Base-by-base conservation (phyloP, 106 monocot species). In the Alisma plantagoaquatica region DNA sequence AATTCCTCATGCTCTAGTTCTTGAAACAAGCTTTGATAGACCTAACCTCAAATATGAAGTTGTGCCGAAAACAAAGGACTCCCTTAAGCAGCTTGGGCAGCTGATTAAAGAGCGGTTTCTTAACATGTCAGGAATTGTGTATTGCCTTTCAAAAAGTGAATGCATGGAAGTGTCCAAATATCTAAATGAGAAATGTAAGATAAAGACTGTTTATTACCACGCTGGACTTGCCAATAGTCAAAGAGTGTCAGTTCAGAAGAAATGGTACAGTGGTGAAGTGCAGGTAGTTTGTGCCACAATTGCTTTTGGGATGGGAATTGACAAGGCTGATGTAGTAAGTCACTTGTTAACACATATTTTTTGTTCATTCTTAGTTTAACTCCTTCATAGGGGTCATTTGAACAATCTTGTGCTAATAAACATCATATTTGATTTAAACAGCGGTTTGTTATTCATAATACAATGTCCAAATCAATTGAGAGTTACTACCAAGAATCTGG, bases 271-370 rank as follows among this genome's bases (percentile, higher is more conserved):
- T 53, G 84, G 84, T 33, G 96, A 98, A 62, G 71, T 73, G 60
- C 69, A 76, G 30, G 78, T 98, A 27, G 83, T 98, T 18, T 98
- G 96, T 67, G 96, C 96, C 2, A 98, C 96, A 41, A 84, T 85
- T 69, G 96, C 96, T 44, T 98, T 98, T 71, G 96, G 96, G 29
- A 98, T 98, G 96, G 96, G 96, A n/a, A 98, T 98, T 29, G 96
- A 98, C 65, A 98, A 89, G 64, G 58, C 96, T n/a, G 89, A 98
- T 71, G 96, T 98, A 15, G 96, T 98, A 44, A 76, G 82, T 76
- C 11, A 4, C 11, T 24, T 41, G n/a, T n/a, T n/a, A n/a, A n/a
- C n/a, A n/a, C n/a, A n/a, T n/a, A n/a, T n/a, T n/a, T n/a, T n/a
- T n/a, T n/a, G n/a, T n/a, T n/a, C n/a, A n/a, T n/a, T 18, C 15